phyloP scores from a whole-genome alignment of 164 flowering plant genomes.

The Amborella trichopoda region DNA sequence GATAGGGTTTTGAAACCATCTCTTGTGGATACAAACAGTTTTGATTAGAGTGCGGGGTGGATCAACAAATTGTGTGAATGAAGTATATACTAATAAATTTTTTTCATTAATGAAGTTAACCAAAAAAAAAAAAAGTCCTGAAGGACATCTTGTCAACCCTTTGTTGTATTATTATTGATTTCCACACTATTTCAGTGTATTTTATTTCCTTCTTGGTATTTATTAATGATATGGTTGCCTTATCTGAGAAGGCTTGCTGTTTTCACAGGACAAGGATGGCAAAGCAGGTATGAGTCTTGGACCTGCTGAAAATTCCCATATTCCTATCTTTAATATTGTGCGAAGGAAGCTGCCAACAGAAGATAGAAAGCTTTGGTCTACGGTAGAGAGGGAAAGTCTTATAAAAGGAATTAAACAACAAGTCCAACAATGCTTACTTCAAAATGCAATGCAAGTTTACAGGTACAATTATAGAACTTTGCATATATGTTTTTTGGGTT shows the following conservation, averaged over 20 bases:
- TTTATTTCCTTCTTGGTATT: no score
- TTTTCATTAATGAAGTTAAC: no score
- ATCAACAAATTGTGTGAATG: no score
- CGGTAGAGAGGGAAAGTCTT: slow-evolving; percentile 51
- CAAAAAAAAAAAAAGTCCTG: no score
- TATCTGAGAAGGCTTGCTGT: slow-evolving; percentile 2
- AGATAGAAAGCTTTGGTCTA: slow-evolving; percentile 48
- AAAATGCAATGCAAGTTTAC: slow-evolving; percentile 26
- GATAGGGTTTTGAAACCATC: no score
- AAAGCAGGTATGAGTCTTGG: slow-evolving; percentile 32
- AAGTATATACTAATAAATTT: no score
- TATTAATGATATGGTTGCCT: no score
- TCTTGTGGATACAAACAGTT: no score
- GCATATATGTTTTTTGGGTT: not conserved
- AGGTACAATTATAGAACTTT: slow-evolving; percentile 24
- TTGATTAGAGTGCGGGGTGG: no score
- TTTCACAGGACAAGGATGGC: slow-evolving; percentile 36
- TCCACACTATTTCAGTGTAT: not conserved
- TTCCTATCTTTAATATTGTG: slow-evolving; percentile 44
- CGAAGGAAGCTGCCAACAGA: slow-evolving; percentile 35
- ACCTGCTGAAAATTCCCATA: slow-evolving; percentile 74
- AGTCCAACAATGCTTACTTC: slow-evolving; percentile 56
- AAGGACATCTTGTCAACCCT: no score
- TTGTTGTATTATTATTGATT: slow-evolving; percentile 2
- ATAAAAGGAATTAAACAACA: slow-evolving; percentile 73